phyloP scores from a whole-genome alignment of 1,284 basidiomycete species.

The Trametes sp. region DNA sequence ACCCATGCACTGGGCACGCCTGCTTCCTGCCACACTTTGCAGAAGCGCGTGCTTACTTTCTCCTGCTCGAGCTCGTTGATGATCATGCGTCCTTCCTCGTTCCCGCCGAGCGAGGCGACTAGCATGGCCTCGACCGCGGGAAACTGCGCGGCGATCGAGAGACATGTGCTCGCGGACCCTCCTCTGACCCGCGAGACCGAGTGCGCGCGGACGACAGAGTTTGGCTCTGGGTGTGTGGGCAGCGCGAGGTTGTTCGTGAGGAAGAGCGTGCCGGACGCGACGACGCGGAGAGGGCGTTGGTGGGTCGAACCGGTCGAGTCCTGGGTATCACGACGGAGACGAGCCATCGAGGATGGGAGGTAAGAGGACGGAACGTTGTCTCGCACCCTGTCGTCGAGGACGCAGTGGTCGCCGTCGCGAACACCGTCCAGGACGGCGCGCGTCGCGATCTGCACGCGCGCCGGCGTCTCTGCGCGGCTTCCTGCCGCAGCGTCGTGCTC shows the following conservation, averaged over 20 bases:
- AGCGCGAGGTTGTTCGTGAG: slow-evolving; percentile 73
- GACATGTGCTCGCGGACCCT: slow-evolving; percentile 72
- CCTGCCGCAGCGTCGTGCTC: neutral
- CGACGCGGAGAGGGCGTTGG: slow-evolving; percentile 65
- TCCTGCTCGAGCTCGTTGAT: slow-evolving; percentile 69
- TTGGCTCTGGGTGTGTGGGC: slow-evolving; percentile 65
- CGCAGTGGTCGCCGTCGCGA: slow-evolving; percentile 21
- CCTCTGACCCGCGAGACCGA: slow-evolving; percentile 71
- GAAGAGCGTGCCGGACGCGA: slow-evolving; percentile 82
- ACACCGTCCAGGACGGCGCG: slow-evolving; percentile 15
- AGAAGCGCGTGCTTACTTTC: slow-evolving; percentile 73
- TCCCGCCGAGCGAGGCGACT: slow-evolving; percentile 77
- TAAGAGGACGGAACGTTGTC: neutral
- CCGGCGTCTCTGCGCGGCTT: slow-evolving; percentile 38
- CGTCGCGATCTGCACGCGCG: neutral
- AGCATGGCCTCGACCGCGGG: slow-evolving; percentile 68
- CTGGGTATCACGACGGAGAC: slow-evolving; percentile 42
- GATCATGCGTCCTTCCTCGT: slow-evolving; percentile 69
- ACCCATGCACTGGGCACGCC: slow-evolving; percentile 86
- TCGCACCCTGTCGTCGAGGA: slow-evolving; percentile 15
- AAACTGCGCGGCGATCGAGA: slow-evolving; percentile 78
- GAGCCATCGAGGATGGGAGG: slow-evolving; percentile 36
- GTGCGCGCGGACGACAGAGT: slow-evolving; percentile 69
- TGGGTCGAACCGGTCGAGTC: slow-evolving; percentile 27
- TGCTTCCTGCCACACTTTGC: slow-evolving; percentile 73